phyloP scores from a whole-genome alignment of 163 green algal species.

The Volvox carteri region DNA sequence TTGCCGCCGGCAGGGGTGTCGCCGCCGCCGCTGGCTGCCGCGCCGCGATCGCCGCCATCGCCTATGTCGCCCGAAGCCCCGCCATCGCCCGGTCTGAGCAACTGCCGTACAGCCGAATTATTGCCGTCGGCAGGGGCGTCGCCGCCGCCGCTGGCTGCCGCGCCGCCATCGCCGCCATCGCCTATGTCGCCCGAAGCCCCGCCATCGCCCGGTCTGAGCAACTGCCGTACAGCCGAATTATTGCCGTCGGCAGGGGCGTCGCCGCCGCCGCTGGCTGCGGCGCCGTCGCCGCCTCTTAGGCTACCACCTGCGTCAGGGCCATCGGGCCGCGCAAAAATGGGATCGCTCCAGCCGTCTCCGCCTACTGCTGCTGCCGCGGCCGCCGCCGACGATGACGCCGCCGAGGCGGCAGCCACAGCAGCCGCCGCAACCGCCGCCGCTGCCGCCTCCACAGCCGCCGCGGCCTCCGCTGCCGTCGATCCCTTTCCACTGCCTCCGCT shows the following conservation, averaged over 20 bases:
- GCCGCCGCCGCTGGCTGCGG: neutral
- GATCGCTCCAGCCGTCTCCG: neutral
- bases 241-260: neutral
- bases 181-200: neutral
- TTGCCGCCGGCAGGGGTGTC: neutral
- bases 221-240: neutral
- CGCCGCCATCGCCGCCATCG: neutral
- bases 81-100: neutral
- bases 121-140: neutral
- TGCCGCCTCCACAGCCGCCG: neutral
- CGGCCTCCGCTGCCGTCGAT: neutral
- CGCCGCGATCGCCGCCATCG: neutral
- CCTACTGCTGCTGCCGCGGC: neutral
- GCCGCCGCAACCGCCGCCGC: neutral
- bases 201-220: neutral
- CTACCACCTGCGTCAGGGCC: neutral
- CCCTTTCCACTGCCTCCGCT: too few relatives aligned
- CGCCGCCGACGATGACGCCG: neutral
- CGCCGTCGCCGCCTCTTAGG: neutral
- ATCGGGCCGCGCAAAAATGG: neutral
- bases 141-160: neutral
- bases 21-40: neutral
- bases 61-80: neutral
- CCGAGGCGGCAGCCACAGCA: neutral
- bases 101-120: neutral